Evolutionary conservation across 2,329 filamentous ascomycete species (phyloP).

Genomic region (Fusarium chlamydosporum): DNA sequence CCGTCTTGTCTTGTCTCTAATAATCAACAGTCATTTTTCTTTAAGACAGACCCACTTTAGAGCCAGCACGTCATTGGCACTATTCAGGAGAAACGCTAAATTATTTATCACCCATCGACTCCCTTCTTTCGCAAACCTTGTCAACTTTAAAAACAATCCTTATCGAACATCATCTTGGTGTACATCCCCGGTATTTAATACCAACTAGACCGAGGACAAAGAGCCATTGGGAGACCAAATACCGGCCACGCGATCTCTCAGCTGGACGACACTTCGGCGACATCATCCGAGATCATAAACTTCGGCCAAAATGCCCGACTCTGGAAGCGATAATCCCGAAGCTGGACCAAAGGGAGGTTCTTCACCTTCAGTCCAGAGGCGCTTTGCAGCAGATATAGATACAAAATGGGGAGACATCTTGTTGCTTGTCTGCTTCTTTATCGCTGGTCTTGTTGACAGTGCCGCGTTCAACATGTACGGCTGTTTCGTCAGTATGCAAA

Average conservation of each 20-base stretch:
- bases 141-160: no score
- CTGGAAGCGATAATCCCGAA: conserved; percentile 39
- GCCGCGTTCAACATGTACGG: conserved; percentile 51
- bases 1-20: conserved; percentile 1
- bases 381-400: conserved; percentile 43
- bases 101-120: conserved; percentile 16
- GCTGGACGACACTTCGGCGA: neutral
- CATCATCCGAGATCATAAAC: neutral
- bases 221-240: neutral
- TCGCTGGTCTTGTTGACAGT: conserved; percentile 49
- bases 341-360: conserved; percentile 26
- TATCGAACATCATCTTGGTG: neutral
- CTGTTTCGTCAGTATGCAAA: conserved; percentile 52
- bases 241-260: no score
- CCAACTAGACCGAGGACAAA: rapidly evolving
- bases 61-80: conserved; percentile 37
- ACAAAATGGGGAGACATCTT: conserved; percentile 47
- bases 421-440: conserved; percentile 47
- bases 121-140: neutral
- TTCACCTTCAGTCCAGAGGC: conserved; percentile 5
- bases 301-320: conserved; percentile 34
- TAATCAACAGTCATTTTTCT: neutral
- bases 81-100: conserved; percentile 20
- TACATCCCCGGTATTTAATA: rapidly evolving
- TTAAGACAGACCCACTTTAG: conserved; percentile 11